Percentiles rank a stretch among this genome's conserved stretches.
Conservation (phyloP, 306 rosid genomes). For the Luffa acutangula region DNA sequence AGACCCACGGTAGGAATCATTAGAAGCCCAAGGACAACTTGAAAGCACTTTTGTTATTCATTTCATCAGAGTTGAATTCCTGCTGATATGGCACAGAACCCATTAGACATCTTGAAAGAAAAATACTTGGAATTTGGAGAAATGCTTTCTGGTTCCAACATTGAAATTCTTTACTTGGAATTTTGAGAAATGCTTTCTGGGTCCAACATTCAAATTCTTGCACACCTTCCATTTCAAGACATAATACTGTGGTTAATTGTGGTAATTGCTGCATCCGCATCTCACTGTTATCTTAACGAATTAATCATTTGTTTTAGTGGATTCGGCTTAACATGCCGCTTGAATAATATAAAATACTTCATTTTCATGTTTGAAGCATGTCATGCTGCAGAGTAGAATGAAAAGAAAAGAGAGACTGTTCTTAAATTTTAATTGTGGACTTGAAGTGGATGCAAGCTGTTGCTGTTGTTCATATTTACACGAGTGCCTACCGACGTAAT, state of each 20-base stretch:
- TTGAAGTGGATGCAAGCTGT: not conserved
- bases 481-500: not conserved
- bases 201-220: not conserved
- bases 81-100: not conserved
- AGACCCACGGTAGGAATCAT: not conserved
- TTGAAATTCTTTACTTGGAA: not conserved
- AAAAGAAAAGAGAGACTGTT: not conserved
- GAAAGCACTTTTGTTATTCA: not conserved
- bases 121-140: not conserved
- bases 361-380: not conserved
- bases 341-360: not conserved
- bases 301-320: not conserved
- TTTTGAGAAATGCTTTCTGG: not conserved
- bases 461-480: not conserved
- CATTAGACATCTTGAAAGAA: not conserved
- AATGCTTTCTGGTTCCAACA: not conserved
- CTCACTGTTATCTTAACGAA: not conserved
- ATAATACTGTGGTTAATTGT: not conserved
- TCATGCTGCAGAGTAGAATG: slow-evolving; percentile 2
- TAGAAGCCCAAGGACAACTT: not conserved
- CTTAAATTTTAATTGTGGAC: not conserved
- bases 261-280: not conserved
- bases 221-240: not conserved
- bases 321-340: not conserved
- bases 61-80: not conserved